Conservation (phyloP, 2,329 filamentous ascomycete species). For the Phyllosticta citriasiana region DNA sequence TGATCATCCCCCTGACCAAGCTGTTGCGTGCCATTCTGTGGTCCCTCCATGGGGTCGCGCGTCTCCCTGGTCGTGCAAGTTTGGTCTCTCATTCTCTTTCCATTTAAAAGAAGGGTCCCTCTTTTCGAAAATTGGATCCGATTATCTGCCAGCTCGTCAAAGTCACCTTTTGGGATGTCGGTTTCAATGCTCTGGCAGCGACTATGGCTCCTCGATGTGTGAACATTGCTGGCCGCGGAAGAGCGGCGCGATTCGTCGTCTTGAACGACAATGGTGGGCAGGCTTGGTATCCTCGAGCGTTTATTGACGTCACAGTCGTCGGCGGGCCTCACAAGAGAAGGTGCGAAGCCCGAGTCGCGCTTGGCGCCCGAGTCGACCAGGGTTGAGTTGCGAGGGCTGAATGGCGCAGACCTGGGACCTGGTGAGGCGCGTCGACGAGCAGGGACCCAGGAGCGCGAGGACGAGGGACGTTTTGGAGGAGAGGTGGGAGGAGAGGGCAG, state of each 20-base stretch:
- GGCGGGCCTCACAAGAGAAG: slow-evolving; percentile 19
- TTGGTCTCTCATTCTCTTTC: slow-evolving; percentile 37
- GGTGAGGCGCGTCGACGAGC: slow-evolving; percentile 26
- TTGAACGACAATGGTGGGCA: slow-evolving; percentile 37
- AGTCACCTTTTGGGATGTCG: slow-evolving; percentile 44
- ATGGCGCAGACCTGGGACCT: slow-evolving; percentile 22
- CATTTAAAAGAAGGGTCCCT: slow-evolving; percentile 49
- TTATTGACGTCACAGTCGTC: slow-evolving; percentile 17
- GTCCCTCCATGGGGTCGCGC: neutral
- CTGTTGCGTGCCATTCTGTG: neutral
- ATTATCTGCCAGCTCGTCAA: slow-evolving; percentile 43
- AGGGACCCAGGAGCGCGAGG: slow-evolving; percentile 18
- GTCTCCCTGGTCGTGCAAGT: slow-evolving; percentile 10
- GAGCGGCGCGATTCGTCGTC: slow-evolving; percentile 20
- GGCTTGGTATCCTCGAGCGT: slow-evolving; percentile 23
- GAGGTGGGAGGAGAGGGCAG: neutral
- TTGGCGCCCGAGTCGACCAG: slow-evolving; percentile 25
- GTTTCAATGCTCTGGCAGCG: slow-evolving; percentile 42
- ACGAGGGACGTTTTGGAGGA: slow-evolving; percentile 4
- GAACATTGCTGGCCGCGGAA: slow-evolving; percentile 15
- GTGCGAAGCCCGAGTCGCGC: slow-evolving; percentile 31
- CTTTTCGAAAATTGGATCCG: slow-evolving; percentile 50
- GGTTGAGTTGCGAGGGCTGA: slow-evolving; percentile 20
- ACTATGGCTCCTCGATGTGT: slow-evolving; percentile 11
- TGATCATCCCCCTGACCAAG: neutral